Conservation (phyloP, 805 yeast genomes). For the Metschnikowia picachoensis region DNA sequence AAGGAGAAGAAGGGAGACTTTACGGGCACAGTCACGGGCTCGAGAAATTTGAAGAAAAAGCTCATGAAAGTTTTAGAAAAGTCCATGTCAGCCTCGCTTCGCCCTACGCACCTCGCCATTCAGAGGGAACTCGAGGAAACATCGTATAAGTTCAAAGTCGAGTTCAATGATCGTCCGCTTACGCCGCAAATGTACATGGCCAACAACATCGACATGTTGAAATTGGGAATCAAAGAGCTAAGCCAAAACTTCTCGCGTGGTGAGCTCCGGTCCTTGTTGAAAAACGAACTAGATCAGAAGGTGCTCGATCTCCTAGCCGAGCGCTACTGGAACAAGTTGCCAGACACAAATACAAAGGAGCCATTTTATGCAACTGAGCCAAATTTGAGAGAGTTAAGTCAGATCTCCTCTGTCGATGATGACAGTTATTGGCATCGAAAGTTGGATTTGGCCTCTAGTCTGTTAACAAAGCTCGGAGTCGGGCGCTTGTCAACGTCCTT, state of each 20-base stretch:
- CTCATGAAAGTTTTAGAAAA: constrained; percentile 82
- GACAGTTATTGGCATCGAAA: constrained; percentile 86
- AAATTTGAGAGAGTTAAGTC: constrained; percentile 51
- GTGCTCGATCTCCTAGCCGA: constrained; percentile 84
- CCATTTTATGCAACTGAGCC: constrained; percentile 37
- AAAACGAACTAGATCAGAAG: constrained; percentile 83
- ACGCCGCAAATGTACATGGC: constrained; percentile 95
- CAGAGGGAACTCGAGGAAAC: constrained; percentile 93
- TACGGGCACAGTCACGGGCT: constrained; percentile 66
- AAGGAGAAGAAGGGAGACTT: constrained; percentile 58
- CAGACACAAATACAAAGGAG: constrained; percentile 16
- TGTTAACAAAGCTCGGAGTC: constrained; percentile 86
- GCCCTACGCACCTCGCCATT: constrained; percentile 82
- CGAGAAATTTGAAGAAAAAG: constrained; percentile 69
- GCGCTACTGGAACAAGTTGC: constrained; percentile 84
- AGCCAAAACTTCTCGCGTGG: constrained; percentile 77
- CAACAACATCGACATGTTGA: constrained; percentile 82
- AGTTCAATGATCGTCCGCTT: constrained; percentile 88
- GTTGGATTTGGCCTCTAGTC: constrained; percentile 77
- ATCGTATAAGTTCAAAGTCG: constrained; percentile 88
- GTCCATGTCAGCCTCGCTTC: constrained; percentile 84
- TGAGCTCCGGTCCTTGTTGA: constrained; percentile 73
- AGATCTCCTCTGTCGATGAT: constrained; percentile 47
- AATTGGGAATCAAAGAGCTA: constrained; percentile 81
- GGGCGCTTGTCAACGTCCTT: constrained; percentile 86